These are phyloP conservation scores for Cucumis variabilis DNA, from an alignment of 331 rosid genomes.

Conservation along the genomic window DNA sequence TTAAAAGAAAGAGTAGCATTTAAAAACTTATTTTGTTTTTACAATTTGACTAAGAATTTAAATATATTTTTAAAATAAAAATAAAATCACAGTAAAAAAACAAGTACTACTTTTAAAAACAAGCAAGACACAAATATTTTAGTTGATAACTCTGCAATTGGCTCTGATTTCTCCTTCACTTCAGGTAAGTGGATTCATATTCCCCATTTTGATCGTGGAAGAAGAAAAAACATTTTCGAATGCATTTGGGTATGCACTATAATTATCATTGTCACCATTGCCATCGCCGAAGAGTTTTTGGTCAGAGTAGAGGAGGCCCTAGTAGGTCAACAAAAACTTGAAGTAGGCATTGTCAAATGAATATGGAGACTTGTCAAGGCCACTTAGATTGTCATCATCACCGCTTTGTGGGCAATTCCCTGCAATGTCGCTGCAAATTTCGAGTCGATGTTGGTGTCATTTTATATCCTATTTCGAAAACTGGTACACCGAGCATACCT, in stretches of 20 bases:
- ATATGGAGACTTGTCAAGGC: slow-evolving; percentile 66
- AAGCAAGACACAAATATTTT: too few relatives aligned
- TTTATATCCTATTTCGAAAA: slow-evolving; percentile 59
- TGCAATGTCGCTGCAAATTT: slow-evolving; percentile 50
- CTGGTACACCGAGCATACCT: slow-evolving; percentile 63
- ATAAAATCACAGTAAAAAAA: too few relatives aligned
- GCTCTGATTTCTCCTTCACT: slow-evolving; percentile 53
- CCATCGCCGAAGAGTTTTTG: slow-evolving; percentile 66
- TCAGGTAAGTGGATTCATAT: slow-evolving; percentile 64
- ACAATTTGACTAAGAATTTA: too few relatives aligned
- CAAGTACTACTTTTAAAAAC: too few relatives aligned
- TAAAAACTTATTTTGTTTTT: too few relatives aligned
- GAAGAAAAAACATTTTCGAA: slow-evolving; percentile 52
- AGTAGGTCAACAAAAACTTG: slow-evolving; percentile 56
- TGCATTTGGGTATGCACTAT: slow-evolving; percentile 30
- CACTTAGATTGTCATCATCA: slow-evolving; percentile 59
- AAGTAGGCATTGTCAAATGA: slow-evolving; percentile 68
- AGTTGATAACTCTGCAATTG: slow-evolving; percentile 59
- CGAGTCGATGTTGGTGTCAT: slow-evolving; percentile 56
- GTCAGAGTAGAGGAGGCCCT: slow-evolving; percentile 81
- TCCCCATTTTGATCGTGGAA: slow-evolving; percentile 78
- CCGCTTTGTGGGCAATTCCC: slow-evolving; percentile 46
- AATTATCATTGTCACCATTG: slow-evolving; percentile 48
- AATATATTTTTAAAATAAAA: too few relatives aligned
- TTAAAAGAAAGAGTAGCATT: too few relatives aligned